phyloP scores from a whole-genome alignment of 176 grass and related monocot genomes.

The Thinopyrum elongatum region DNA sequence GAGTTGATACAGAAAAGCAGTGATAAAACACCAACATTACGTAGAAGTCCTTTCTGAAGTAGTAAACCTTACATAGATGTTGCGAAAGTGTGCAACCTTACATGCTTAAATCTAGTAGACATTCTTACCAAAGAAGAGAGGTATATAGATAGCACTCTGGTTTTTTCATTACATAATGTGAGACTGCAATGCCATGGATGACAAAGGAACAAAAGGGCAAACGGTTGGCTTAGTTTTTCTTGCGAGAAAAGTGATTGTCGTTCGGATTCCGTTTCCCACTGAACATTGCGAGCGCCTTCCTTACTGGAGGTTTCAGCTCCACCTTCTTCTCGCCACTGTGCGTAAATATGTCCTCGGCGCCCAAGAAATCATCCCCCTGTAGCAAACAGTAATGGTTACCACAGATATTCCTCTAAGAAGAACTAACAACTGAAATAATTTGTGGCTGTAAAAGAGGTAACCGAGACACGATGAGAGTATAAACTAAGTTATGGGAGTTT shows the following conservation, averaged over 20 bases:
- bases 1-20: background rate
- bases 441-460: background rate
- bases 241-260: slow-evolving; percentile 93
- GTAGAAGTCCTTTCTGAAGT: background rate
- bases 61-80: slow-evolving; percentile 20
- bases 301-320: slow-evolving; percentile 79
- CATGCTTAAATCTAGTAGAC: background rate
- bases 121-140: too few species aligned
- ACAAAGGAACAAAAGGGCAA: background rate
- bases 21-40: background rate
- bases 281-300: slow-evolving; percentile 80
- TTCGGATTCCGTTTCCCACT: slow-evolving; percentile 93
- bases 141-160: background rate
- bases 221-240: slow-evolving; percentile 34
- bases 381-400: slow-evolving; percentile 12
- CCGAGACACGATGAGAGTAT: background rate
- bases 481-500: background rate
- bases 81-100: slow-evolving; percentile 10
- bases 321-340: slow-evolving; percentile 70
- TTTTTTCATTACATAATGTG: background rate
- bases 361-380: slow-evolving; percentile 72
- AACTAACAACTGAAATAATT: background rate
- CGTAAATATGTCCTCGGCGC: slow-evolving; percentile 69
- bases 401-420: background rate
- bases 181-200: background rate